phyloP scores from a whole-genome alignment of 768 basidiomycete species.

The Phlegmacium glaucopus region DNA sequence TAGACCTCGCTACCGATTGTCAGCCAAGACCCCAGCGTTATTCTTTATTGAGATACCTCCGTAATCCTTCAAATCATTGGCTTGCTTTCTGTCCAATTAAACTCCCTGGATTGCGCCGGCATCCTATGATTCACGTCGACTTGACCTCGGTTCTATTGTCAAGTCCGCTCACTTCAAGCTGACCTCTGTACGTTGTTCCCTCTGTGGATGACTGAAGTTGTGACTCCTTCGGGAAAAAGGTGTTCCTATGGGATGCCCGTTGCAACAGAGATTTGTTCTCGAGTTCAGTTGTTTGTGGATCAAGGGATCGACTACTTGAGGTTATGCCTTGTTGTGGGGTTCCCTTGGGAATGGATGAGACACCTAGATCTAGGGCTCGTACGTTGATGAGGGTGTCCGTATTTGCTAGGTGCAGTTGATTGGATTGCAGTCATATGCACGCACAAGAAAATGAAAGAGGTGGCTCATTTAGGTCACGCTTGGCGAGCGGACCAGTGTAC shows the following conservation, averaged over 20 bases:
- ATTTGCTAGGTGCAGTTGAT: conserved; percentile 16
- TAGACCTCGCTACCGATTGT: conserved; percentile 16
- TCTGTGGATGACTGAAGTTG: conserved; percentile 31
- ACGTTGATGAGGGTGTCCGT: conserved; percentile 19
- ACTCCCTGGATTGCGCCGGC: conserved; percentile 1
- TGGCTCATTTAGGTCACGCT: conserved; percentile 15
- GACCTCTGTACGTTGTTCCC: conserved; percentile 21
- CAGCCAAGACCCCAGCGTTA: conserved; percentile 16
- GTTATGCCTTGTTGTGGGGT: background rate
- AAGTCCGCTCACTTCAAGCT: background rate
- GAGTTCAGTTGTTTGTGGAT: conserved; percentile 29
- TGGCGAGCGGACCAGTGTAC: conserved; percentile 16
- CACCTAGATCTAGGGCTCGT: conserved; percentile 1
- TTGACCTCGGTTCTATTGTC: background rate
- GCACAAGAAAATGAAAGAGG: conserved; percentile 27
- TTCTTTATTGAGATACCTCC: background rate
- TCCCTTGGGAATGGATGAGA: conserved; percentile 3
- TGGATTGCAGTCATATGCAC: conserved; percentile 26
- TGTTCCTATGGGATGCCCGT: conserved; percentile 11
- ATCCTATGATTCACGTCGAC: conserved; percentile 11
- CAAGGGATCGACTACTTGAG: conserved; percentile 9
- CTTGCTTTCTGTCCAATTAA: conserved; percentile 7
- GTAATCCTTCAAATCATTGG: conserved; percentile 4
- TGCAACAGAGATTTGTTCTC: conserved; percentile 60
- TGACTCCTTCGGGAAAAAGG: conserved; percentile 35